Percentiles rank a stretch among this genome's conserved stretches.
Evolutionary conservation across 78 protist species (phyloP).

Genomic region (Bodo saltans): DNA sequence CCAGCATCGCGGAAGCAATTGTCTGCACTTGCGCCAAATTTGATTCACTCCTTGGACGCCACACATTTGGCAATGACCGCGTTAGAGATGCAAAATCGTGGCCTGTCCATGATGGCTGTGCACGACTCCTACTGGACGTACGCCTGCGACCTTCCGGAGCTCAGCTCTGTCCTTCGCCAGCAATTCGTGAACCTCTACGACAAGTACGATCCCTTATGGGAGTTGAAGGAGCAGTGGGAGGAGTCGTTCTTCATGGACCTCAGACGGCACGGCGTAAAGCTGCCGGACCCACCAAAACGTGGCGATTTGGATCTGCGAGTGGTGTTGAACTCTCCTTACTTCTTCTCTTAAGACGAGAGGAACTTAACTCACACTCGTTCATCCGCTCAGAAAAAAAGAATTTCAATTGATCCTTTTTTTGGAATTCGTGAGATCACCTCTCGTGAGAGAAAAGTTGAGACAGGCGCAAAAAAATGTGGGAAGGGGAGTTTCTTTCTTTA

Average conservation of each 20-base stretch:
- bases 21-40: slow-evolving; percentile 93
- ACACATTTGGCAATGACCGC: slow-evolving; percentile 90
- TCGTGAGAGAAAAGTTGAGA: too few relatives aligned
- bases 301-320: slow-evolving; percentile 57
- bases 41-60: slow-evolving; percentile 86
- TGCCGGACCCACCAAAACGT: slow-evolving; percentile 55
- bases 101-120: slow-evolving; percentile 68
- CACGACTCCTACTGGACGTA: slow-evolving; percentile 95
- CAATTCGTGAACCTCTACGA: slow-evolving; percentile 69
- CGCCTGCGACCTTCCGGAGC: slow-evolving; percentile 49
- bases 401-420: too few relatives aligned
- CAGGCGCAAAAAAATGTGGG: too few relatives aligned
- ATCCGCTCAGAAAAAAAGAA: too few relatives aligned
- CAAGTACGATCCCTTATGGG: slow-evolving; percentile 33
- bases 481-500: too few relatives aligned
- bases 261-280: background rate
- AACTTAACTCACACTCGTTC: too few relatives aligned
- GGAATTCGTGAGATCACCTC: too few relatives aligned
- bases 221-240: slow-evolving; percentile 14
- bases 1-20: slow-evolving; percentile 27
- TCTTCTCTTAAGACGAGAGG: slow-evolving; percentile 68
- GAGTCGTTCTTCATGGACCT: slow-evolving; percentile 5
- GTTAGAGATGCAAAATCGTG: background rate
- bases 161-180: slow-evolving; percentile 62
- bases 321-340: slow-evolving; percentile 55